Evolutionary conservation across 495 filamentous ascomycete species (phyloP).

Genomic region (Lasiosphaeria ovina): DNA sequence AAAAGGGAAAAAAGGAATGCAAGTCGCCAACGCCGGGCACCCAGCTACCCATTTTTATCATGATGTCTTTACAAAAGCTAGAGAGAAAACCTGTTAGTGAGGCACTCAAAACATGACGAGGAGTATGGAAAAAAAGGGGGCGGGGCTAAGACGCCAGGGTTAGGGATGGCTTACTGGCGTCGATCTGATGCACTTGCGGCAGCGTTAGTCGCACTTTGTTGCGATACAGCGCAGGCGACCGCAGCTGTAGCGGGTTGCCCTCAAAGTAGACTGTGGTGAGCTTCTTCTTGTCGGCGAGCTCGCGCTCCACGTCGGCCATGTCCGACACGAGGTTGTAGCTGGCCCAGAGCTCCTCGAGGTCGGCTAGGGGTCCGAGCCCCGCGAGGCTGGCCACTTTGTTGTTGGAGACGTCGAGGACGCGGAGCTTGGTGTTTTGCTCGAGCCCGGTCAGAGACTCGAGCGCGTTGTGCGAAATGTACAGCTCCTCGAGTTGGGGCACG

Average conservation of each 20-base stretch:
- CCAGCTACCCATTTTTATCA: not conserved
- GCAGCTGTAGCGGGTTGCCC: constrained; percentile 84
- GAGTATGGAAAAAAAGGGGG: not conserved
- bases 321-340: constrained; percentile 79
- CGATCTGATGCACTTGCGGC: constrained; percentile 87
- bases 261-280: constrained; percentile 96
- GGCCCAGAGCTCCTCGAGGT: constrained; percentile 91
- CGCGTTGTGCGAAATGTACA: constrained; percentile 98
- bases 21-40: not conserved
- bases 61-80: constrained; percentile 35
- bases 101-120: not conserved
- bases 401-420: constrained; percentile 84
- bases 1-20: not conserved
- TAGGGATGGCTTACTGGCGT: constrained; percentile 73
- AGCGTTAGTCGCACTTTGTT: constrained; percentile 89
- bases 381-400: constrained; percentile 77
- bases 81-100: not conserved
- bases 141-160: not conserved
- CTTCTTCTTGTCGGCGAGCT: constrained; percentile 72
- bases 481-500: constrained; percentile 81
- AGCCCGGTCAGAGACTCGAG: constrained; percentile 75
- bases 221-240: constrained; percentile 73
- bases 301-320: constrained; percentile 80
- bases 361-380: constrained; percentile 63
- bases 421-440: constrained; percentile 65